phyloP scores from a whole-genome alignment of 768 basidiomycete species.

The Pulveroboletus sp. region DNA sequence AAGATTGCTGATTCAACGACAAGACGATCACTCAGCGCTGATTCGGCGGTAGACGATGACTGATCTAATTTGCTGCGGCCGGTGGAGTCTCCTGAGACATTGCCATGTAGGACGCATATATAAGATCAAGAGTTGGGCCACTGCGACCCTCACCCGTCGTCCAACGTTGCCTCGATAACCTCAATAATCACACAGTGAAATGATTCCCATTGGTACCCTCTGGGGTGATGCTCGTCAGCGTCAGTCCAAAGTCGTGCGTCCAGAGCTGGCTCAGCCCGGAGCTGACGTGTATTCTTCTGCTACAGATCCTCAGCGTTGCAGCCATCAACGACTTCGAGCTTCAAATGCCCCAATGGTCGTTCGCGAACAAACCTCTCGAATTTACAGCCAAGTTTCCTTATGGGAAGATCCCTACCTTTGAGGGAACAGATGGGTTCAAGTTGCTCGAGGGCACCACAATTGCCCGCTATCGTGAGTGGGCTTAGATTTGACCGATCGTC shows the following conservation, averaged over 20 bases:
- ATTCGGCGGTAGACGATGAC: too few relatives aligned
- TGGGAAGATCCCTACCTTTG: constrained; percentile 22
- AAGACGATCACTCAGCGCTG: too few relatives aligned
- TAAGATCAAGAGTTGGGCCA: not conserved
- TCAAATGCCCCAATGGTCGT: constrained; percentile 11
- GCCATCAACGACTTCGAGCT: constrained; percentile 16
- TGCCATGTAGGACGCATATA: too few relatives aligned
- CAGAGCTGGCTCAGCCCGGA: not conserved
- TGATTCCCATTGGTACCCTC: constrained; percentile 17
- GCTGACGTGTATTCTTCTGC: not conserved
- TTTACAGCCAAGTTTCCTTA: constrained; percentile 16
- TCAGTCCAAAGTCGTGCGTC: constrained; percentile 24
- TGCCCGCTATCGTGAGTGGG: constrained; percentile 19
- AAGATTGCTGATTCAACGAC: too few relatives aligned
- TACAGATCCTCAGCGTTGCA: constrained; percentile 18
- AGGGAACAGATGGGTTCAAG: constrained; percentile 16
- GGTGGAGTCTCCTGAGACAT: too few relatives aligned
- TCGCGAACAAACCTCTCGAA: constrained; percentile 8
- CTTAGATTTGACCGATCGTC: too few relatives aligned
- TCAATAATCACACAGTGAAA: not conserved
- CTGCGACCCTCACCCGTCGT: not conserved
- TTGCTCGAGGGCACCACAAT: constrained; percentile 19
- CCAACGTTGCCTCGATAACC: not conserved
- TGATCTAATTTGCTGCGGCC: too few relatives aligned
- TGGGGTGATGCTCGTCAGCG: constrained; percentile 18